Conservation (phyloP, 768 basidiomycete species). For the Termitomyces sp. region DNA sequence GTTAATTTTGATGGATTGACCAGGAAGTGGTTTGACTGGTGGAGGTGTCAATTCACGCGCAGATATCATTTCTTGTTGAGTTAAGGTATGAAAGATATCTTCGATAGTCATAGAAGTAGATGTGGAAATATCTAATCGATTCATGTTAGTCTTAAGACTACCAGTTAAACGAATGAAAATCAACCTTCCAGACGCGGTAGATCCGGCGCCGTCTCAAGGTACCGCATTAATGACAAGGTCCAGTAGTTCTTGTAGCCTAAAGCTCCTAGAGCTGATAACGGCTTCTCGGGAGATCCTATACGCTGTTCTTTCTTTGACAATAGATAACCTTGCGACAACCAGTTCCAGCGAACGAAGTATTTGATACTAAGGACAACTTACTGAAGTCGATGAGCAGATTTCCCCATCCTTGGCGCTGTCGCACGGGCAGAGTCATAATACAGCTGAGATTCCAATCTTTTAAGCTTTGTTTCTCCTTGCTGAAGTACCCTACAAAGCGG, state of each 20-base stretch:
- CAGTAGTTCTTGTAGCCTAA: constrained; percentile 96
- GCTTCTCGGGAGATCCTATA: constrained; percentile 91
- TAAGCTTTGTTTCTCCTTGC: constrained; percentile 95
- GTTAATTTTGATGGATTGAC: constrained; percentile 70
- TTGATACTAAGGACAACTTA: constrained; percentile 36
- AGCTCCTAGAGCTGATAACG: constrained; percentile 86
- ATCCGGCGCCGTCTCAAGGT: constrained; percentile 52
- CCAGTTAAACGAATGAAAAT: constrained; percentile 14
- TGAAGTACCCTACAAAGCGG: constrained; percentile 96
- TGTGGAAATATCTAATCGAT: constrained; percentile 63
- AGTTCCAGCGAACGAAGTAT: neutral
- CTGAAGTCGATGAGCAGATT: constrained; percentile 98
- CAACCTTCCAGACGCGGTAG: constrained; percentile 72
- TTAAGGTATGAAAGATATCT: constrained; percentile 75
- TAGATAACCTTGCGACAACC: constrained; percentile 67
- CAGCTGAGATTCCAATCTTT: constrained; percentile 98
- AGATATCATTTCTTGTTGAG: constrained; percentile 69
- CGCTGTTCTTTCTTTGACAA: constrained; percentile 93
- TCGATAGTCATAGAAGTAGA: constrained; percentile 90
- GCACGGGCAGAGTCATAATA: constrained; percentile 97
- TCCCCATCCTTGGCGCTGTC: constrained; percentile 96
- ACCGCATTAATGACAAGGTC: constrained; percentile 84
- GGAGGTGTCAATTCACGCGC: constrained; percentile 45
- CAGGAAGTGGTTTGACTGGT: constrained; percentile 59
- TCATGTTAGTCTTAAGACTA: neutral